phyloP scores from a whole-genome alignment of 768 basidiomycete genomes.

The Leccinum truebloodii region DNA sequence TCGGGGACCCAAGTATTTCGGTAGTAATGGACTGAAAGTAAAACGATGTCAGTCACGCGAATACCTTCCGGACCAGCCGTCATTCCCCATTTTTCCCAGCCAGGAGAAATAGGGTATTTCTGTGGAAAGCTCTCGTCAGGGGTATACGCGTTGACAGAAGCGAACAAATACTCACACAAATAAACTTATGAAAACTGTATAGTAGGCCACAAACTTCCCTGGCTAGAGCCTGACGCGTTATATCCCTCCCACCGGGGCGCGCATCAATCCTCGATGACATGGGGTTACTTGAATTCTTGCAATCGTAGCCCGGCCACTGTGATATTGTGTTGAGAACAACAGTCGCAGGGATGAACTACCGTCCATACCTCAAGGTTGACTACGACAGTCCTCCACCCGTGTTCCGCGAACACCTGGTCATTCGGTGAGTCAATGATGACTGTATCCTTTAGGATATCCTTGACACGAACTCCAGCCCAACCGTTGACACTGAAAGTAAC shows the following conservation, averaged over 20 bases:
- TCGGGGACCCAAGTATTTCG: conserved; percentile 1
- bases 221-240: neutral
- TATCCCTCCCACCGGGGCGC: neutral
- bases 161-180: neutral
- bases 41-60: neutral
- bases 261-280: neutral
- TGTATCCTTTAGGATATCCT: conserved; percentile 3
- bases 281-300: neutral
- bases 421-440: conserved; percentile 1
- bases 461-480: conserved; percentile 4
- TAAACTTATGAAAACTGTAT: neutral
- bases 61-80: conserved; percentile 2
- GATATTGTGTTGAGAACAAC: neutral
- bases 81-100: neutral
- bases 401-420: neutral
- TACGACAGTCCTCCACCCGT: conserved; percentile 5
- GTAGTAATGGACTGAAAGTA: neutral
- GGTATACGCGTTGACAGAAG: too few species aligned
- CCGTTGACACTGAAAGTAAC: neutral
- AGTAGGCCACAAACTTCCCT: neutral
- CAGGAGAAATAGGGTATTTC: neutral
- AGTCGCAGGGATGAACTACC: neutral
- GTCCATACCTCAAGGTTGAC: neutral
- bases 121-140: neutral
- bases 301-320: neutral